A percentile compares a stretch with the other conserved stretches of the same genome.
Conservation (phyloP, 106 monocot genomes). For the Dioscorea dumetorum region DNA sequence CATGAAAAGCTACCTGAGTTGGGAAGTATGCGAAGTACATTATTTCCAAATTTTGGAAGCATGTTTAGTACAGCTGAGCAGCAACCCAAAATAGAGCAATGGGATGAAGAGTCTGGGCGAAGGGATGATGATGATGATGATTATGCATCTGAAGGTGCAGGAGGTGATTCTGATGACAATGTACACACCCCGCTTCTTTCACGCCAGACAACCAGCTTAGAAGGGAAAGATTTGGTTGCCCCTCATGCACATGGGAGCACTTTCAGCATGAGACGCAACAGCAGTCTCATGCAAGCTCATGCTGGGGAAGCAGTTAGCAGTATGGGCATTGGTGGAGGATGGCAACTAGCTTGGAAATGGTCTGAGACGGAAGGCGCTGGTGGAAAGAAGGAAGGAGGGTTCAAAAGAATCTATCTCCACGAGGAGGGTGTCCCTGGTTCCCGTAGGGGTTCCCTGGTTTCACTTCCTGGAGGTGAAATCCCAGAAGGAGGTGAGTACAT, state of each 20-base stretch:
- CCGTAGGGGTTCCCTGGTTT: conserved; percentile 34
- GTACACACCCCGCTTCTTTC: conserved; percentile 54
- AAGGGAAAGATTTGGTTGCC: conserved; percentile 31
- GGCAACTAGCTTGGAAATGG: conserved; percentile 79
- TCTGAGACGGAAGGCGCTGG: conserved; percentile 43
- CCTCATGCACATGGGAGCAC: conserved; percentile 27
- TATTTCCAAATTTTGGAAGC: conserved; percentile 91
- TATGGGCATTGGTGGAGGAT: conserved; percentile 71
- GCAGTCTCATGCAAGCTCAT: conserved; percentile 33
- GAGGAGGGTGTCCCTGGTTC: conserved; percentile 44
- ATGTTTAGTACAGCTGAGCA: conserved; percentile 71
- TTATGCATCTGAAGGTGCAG: conserved; percentile 32
- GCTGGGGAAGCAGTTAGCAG: conserved; percentile 33
- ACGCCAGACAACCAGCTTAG: conserved; percentile 49
- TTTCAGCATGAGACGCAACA: conserved; percentile 37
- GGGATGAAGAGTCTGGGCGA: conserved; percentile 58
- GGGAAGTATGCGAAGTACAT: conserved; percentile 55
- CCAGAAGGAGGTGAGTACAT: conserved; percentile 31
- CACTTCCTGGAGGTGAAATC: conserved; percentile 31
- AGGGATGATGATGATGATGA: conserved; percentile 38
- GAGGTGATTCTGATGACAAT: conserved; percentile 48
- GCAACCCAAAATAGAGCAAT: conserved; percentile 40
- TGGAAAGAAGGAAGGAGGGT: conserved; percentile 39
- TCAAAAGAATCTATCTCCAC: conserved; percentile 46
- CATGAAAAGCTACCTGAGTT: conserved; percentile 71